Evolutionary conservation across 2,329 filamentous ascomycete genomes (phyloP).

Genomic region (Tolypocladium endophyticum): DNA sequence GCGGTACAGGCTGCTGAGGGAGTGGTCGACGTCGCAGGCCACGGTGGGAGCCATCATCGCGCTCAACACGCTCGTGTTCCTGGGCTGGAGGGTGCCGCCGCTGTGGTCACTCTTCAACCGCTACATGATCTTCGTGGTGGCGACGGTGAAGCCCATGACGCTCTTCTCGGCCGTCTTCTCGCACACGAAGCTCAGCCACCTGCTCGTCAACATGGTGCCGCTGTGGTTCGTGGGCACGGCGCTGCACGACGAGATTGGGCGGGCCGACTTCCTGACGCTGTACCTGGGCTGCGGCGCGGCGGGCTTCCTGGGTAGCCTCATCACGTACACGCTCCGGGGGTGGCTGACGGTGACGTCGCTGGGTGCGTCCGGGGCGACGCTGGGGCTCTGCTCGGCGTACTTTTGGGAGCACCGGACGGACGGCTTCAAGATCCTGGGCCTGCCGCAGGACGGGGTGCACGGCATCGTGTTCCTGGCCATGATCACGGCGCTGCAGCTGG

Average conservation of each 20-base stretch:
- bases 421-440: slow-evolving; percentile 44
- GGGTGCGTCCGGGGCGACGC: slow-evolving; percentile 57
- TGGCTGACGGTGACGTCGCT: slow-evolving; percentile 41
- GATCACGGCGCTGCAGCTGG: slow-evolving; percentile 38
- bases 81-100: slow-evolving; percentile 53
- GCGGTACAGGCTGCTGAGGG: slow-evolving; percentile 44
- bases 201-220: slow-evolving; percentile 52
- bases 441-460: slow-evolving; percentile 47
- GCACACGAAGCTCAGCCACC: slow-evolving; percentile 52
- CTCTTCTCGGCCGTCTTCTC: slow-evolving; percentile 58
- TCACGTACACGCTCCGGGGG: slow-evolving; percentile 33
- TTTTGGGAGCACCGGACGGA: slow-evolving; percentile 48
- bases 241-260: slow-evolving; percentile 60
- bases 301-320: slow-evolving; percentile 49
- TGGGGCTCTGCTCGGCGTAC: slow-evolving; percentile 51
- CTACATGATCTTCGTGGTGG: slow-evolving; percentile 55
- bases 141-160: slow-evolving; percentile 50
- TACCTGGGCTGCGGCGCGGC: slow-evolving; percentile 49
- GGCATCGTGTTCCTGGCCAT: slow-evolving; percentile 44
- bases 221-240: slow-evolving; percentile 57
- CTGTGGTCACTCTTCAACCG: slow-evolving; percentile 57
- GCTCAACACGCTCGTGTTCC: slow-evolving; percentile 46
- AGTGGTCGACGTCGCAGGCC: slow-evolving; percentile 49
- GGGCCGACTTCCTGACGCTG: slow-evolving; percentile 58
- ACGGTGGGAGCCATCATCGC: slow-evolving; percentile 53